Base-by-base conservation (phyloP, 176 grass and related monocot species). In the Avena atlantica region DNA sequence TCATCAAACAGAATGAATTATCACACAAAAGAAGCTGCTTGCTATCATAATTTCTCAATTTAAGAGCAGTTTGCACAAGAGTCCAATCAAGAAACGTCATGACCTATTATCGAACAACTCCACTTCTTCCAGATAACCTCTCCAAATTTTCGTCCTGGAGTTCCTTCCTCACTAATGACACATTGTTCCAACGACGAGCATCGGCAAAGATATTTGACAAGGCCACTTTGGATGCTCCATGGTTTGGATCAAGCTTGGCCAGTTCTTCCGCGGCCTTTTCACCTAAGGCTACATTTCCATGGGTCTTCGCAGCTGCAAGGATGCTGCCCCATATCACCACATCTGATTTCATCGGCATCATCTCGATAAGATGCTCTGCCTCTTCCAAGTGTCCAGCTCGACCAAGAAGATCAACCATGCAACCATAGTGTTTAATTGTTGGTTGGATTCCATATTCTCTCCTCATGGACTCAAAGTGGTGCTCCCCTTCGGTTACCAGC, bases 391-490 rank as follows among this genome's bases (percentile, higher is more conserved):
- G 87, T n/a, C 95, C 92, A 45, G 95, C 95, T 70, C 92, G 90
- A 64, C 90, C 85, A 61, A 97, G 89, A 64, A 97, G 91, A 88
- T 94, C 89, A 72, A 95, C 79, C 89, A 97, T 95, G 83, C 95
- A 97, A 62, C 95, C 95, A 44, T 97, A 97, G 81, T 97, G 95
- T 83, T 97, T 94, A 62, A 95, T 91, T 48, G 91, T 92, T 9
- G 89, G 95, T 19, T 87, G 81, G 52, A 97, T 91, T 58, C 68
- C 62, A 72, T 89, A 92, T 25, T 91, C 68, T 59, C 65, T 73
- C 10, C 44, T 91, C 95, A 95, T 95, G 36, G 75, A 62, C 48
- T 93, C 83, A 10, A 97, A 95, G 75, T 94, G 85, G 17, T 19
- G 82, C 47, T 79, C 90, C 45, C 95, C 92, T 74, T 87, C 48